phyloP scores from a whole-genome alignment of 2,329 filamentous ascomycete species.

The Lecanicillium sp. region DNA sequence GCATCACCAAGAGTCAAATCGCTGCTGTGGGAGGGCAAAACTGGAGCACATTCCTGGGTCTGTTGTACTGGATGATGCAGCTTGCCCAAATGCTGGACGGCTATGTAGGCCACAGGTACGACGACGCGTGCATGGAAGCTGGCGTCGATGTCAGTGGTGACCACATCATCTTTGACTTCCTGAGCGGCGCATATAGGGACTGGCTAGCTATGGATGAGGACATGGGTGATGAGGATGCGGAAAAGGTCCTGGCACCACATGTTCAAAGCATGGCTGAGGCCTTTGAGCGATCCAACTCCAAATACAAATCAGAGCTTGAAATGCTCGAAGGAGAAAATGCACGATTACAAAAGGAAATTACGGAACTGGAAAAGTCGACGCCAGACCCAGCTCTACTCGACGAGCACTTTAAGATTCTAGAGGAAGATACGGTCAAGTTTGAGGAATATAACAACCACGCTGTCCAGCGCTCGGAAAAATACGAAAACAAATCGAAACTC shows the following conservation, averaged over 20 bases:
- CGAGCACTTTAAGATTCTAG: slow-evolving; percentile 84
- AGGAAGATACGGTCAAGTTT: slow-evolving; percentile 91
- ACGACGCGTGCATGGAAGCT: slow-evolving; percentile 80
- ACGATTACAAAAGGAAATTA: slow-evolving; percentile 73
- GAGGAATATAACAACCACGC: slow-evolving; percentile 88
- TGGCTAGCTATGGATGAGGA: slow-evolving; percentile 93
- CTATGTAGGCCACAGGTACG: slow-evolving; percentile 70
- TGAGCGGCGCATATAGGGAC: slow-evolving; percentile 82
- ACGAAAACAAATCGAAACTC: slow-evolving; percentile 69
- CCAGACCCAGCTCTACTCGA: slow-evolving; percentile 79
- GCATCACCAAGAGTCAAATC: slow-evolving; percentile 93
- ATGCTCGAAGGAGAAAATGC: slow-evolving; percentile 81
- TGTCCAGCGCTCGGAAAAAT: slow-evolving; percentile 79
- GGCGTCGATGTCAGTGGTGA: slow-evolving; percentile 84
- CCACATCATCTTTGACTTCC: slow-evolving; percentile 87
- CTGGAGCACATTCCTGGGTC: slow-evolving; percentile 87
- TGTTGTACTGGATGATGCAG: slow-evolving; percentile 99
- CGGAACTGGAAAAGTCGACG: slow-evolving; percentile 78
- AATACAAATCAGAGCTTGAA: slow-evolving; percentile 75
- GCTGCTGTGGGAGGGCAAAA: slow-evolving; percentile 93
- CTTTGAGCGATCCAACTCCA: slow-evolving; percentile 78
- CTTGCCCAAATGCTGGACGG: slow-evolving; percentile 87
- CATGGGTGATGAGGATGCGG: slow-evolving; percentile 74
- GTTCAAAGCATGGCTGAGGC: slow-evolving; percentile 79
- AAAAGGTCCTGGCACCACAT: slow-evolving; percentile 72